These are phyloP conservation scores for Skeletonema tropicum DNA, from an alignment of 108 stramenopile species.

Conservation along the genomic window DNA sequence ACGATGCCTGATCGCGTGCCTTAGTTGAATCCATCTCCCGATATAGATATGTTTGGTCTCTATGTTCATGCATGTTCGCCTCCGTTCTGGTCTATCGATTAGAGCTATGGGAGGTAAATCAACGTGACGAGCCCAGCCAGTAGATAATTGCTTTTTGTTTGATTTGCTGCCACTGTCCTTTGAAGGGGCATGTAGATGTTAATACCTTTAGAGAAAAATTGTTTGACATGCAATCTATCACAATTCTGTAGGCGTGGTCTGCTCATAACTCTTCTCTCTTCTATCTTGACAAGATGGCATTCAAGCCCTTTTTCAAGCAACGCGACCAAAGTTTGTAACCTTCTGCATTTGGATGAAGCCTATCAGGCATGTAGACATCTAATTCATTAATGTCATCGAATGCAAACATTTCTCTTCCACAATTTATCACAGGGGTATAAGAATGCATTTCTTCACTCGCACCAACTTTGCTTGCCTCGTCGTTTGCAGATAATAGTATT, in stretches of 20 bases:
- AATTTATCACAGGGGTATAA: neutral
- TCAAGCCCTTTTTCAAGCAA: slow-evolving; percentile 39
- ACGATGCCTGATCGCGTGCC: neutral
- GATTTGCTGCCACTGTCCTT: neutral
- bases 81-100: neutral
- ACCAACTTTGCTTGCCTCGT: neutral
- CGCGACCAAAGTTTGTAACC: slow-evolving; percentile 43
- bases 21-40: neutral
- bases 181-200: too few relatives aligned
- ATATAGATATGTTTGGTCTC: neutral
- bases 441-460: neutral
- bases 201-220: too few relatives aligned
- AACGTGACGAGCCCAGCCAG: neutral
- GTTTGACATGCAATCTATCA: too few relatives aligned
- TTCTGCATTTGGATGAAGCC: slow-evolving; percentile 54
- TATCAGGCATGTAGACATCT: slow-evolving; percentile 46
- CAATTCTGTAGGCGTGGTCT: too few relatives aligned
- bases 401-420: slow-evolving; percentile 39
- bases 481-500: slow-evolving; percentile 29
- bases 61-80: neutral
- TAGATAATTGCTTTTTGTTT: neutral
- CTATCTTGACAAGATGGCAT: slow-evolving; percentile 18
- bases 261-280: neutral
- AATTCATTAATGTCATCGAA: slow-evolving; percentile 27
- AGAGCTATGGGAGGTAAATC: neutral